Evolutionary conservation across 2,329 filamentous ascomycete genomes (phyloP).

Genomic region (Arthroderma sp.): DNA sequence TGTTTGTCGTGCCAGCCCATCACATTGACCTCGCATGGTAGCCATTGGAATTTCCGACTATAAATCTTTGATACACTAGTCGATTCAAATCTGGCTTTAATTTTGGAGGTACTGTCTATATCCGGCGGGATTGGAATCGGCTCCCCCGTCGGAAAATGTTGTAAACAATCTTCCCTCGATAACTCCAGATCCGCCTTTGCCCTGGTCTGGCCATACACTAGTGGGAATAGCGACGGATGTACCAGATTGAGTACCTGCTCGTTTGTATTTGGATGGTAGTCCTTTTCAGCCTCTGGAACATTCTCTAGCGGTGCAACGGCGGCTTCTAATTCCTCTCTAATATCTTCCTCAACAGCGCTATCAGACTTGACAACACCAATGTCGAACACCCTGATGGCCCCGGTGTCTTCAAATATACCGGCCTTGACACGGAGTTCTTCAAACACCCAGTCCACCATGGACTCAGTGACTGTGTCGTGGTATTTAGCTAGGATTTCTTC

Average conservation of each 20-base stretch:
- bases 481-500: constrained; percentile 10
- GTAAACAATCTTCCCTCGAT: constrained; percentile 3
- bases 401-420: constrained; percentile 22
- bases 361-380: constrained; percentile 39
- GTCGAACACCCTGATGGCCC: constrained; percentile 32
- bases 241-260: constrained; percentile 47
- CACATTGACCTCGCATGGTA: constrained; percentile 28
- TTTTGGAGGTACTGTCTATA: not conserved
- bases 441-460: constrained; percentile 23
- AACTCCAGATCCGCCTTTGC: constrained; percentile 1
- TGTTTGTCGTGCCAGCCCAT: constrained; percentile 4
- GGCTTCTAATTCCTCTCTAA: constrained; percentile 29
- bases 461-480: constrained; percentile 7
- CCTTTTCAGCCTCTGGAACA: constrained; percentile 37
- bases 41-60: constrained; percentile 34
- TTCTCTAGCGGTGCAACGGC: constrained; percentile 38
- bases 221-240: constrained; percentile 39
- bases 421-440: constrained; percentile 37
- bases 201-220: constrained; percentile 8
- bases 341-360: constrained; percentile 22
- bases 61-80: not conserved
- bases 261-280: constrained; percentile 48
- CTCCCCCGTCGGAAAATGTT: constrained; percentile 2
- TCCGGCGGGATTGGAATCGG: constrained; percentile 4
- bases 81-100: not conserved